A percentile compares a stretch with the other conserved stretches of the same genome.
These are phyloP conservation scores for Penicillium sp. DNA, from an alignment of 2,329 filamentous ascomycete species.

Conservation along the genomic window DNA sequence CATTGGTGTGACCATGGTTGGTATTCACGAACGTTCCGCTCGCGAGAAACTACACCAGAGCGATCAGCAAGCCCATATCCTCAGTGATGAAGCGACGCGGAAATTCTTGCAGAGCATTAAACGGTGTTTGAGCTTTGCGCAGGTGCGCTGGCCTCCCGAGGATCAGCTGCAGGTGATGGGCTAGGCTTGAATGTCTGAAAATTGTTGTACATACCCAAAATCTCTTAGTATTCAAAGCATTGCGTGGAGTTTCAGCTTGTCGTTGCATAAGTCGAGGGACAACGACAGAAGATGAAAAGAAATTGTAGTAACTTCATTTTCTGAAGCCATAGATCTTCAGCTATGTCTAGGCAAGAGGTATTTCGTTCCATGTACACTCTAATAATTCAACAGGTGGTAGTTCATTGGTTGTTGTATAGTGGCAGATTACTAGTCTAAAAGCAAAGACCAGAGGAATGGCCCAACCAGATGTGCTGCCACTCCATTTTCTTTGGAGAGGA, in stretches of 20 bases:
- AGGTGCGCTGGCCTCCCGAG: constrained; percentile 92
- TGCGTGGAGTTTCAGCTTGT: neutral
- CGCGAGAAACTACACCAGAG: constrained; percentile 90
- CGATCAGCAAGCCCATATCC: constrained; percentile 82
- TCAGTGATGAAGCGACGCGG: constrained; percentile 93
- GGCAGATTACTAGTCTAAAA: too few species aligned
- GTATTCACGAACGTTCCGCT: constrained; percentile 95
- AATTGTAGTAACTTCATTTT: too few species aligned
- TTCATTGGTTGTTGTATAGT: too few species aligned
- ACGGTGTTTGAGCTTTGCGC: constrained; percentile 91
- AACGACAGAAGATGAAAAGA: too few species aligned
- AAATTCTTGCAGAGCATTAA: constrained; percentile 99
- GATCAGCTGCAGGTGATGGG: constrained; percentile 96
- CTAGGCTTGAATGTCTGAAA: constrained; percentile 43
- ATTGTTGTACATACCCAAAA: constrained; percentile 21
- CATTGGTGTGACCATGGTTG: constrained; percentile 99
- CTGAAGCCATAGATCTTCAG: too few species aligned
- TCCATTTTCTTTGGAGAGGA: too few species aligned
- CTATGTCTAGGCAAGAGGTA: too few species aligned
- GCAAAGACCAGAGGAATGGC: too few species aligned
- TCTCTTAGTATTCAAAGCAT: neutral
- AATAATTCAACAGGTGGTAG: too few species aligned
- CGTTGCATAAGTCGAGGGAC: neutral
- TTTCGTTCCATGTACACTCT: too few species aligned
- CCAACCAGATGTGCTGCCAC: too few species aligned